Percentiles rank a stretch among this genome's conserved stretches.
Evolutionary conservation across 2,329 filamentous ascomycete species (phyloP).

Genomic region (Metarhizium guizhouense): DNA sequence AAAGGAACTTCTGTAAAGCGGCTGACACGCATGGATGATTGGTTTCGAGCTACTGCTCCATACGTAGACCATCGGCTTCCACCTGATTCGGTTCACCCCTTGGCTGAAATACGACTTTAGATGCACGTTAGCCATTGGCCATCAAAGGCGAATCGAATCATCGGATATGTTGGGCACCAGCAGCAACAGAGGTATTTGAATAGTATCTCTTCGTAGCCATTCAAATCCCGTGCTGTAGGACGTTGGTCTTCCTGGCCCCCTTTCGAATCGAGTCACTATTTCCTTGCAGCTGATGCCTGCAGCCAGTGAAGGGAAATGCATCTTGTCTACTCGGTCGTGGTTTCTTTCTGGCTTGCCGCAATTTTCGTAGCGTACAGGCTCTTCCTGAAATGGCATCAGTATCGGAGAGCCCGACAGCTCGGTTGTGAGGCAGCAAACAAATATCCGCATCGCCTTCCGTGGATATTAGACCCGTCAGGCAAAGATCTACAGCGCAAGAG

Average conservation of each 20-base stretch:
- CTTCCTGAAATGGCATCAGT: neutral
- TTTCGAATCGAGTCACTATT: neutral
- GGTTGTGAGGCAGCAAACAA: conserved; percentile 2
- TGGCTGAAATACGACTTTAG: neutral
- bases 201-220: no score
- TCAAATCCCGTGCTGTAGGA: no score
- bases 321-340: neutral
- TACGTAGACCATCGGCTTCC: neutral
- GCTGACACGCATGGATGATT: neutral
- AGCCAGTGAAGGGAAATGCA: neutral
- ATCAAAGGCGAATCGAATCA: neutral
- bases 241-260: no score
- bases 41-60: neutral
- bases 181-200: no score
- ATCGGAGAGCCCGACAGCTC: neutral
- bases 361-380: neutral
- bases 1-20: neutral
- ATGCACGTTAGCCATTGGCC: neutral
- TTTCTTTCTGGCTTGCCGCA: neutral
- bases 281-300: neutral
- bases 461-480: conserved; percentile 6
- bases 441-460: conserved; percentile 5
- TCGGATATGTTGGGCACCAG: no score
- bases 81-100: neutral
- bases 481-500: neutral